Conservation (phyloP, 805 yeast genomes). For the Naumovozyma baii region DNA sequence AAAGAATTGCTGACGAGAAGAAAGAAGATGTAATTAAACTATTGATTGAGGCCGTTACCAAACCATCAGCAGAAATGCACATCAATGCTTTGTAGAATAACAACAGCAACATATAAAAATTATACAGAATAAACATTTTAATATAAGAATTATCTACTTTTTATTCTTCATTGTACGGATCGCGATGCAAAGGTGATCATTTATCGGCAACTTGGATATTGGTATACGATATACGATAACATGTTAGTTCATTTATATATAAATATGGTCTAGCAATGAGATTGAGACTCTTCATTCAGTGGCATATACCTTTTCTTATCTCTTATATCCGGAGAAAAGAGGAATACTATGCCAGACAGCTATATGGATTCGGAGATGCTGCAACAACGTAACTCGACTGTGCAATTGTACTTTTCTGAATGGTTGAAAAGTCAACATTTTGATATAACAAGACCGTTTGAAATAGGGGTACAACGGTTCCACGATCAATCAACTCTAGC, state of each 20-base stretch:
- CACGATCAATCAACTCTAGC: not conserved
- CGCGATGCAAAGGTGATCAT: not conserved
- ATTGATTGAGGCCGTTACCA: slow-evolving; percentile 67
- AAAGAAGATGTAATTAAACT: slow-evolving; percentile 59
- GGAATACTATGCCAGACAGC: slow-evolving; percentile 22
- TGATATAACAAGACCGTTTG: not conserved
- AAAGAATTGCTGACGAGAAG: slow-evolving; percentile 53
- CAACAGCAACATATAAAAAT: no score
- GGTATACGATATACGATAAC: not conserved
- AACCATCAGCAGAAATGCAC: slow-evolving; percentile 77
- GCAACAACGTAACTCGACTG: slow-evolving; percentile 21
- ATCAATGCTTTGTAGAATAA: slow-evolving; percentile 52
- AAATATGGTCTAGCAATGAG: no score
- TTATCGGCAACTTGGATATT: not conserved
- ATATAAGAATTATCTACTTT: no score
- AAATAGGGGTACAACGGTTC: not conserved
- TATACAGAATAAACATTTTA: no score
- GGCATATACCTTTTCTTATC: no score
- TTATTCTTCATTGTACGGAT: not conserved
- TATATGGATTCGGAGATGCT: slow-evolving; percentile 21
- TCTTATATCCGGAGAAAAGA: no score
- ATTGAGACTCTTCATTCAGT: no score
- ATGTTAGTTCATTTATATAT: no score
- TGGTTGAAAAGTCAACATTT: slow-evolving; percentile 66
- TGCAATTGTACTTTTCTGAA: slow-evolving; percentile 36